Base-by-base conservation (phyloP, 2,329 filamentous ascomycete genomes). In the Aureobasidium sp. region DNA sequence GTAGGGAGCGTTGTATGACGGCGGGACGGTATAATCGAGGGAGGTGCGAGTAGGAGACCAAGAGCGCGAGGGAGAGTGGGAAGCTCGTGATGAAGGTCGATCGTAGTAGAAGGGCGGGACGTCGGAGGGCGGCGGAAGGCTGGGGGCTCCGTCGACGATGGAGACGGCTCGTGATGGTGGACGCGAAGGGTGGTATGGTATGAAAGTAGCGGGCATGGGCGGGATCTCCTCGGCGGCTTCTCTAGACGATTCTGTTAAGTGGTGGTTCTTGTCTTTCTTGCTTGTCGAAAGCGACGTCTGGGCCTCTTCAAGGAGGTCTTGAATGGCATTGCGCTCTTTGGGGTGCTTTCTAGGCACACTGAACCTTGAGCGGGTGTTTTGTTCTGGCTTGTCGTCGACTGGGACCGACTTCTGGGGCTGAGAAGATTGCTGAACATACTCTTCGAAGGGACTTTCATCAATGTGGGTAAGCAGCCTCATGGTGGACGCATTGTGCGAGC, bases 1-100 rank as follows among this genome's bases (percentile, higher is more conserved):
- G 74, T 94, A 97, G 4, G 85, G 81, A 29, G 87, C 78, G 66
- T 80, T 85, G 0, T 86, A 84, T 1, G 89, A 84, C 3, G 90
- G 87, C 9, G 89, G 88, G 57, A 89, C 82, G 32, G 82, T 74
- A 74, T 89, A 90, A 64, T 92, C 89, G 36, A 78, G 77, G 3
- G 79, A 79, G 27, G 71, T 77, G 66, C 76, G 74, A 30, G 81
- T 79, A 13, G 83, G 82, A 9, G 82, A 81, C 74, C 82, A 84
- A 1, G 84, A 79, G 59, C 80, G 71, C 16, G 65, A 68, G 41
- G 66, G 73, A 76, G 16, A 88, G 2, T 83, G 79, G 61, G 84
- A 77, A 1, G 81, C 81, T 61, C 71, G 83, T 6, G 85, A 85
- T 14, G 72, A 67, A 13, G 77, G 72, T 60, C 75, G 70, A 68